A percentile compares a stretch with the other conserved stretches of the same genome.
These are phyloP conservation scores for Chlorella vulgaris DNA, from an alignment of 139 green algal genomes.

Conservation along the genomic window DNA sequence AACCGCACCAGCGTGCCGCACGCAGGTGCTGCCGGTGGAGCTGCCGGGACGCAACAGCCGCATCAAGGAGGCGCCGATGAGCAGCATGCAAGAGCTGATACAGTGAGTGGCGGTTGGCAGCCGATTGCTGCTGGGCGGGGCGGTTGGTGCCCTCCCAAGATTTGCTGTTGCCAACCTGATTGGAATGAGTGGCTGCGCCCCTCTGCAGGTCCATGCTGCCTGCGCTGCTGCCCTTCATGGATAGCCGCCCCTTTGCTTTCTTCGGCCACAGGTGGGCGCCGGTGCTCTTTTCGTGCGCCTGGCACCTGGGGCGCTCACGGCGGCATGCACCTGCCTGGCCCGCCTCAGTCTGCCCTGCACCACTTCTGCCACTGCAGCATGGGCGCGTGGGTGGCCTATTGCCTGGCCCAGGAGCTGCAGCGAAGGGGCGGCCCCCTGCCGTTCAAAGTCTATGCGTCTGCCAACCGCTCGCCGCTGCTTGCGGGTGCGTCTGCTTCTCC, in stretches of 20 bases:
- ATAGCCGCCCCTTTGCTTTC: constrained; percentile 45
- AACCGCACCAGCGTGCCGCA: too few species aligned
- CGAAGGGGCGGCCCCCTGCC: constrained; percentile 36
- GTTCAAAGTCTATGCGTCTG: constrained; percentile 54
- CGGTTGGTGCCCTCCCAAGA: too few species aligned
- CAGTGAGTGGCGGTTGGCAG: constrained; percentile 22
- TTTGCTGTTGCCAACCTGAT: too few species aligned
- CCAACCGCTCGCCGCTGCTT: constrained; percentile 40
- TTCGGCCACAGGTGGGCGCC: constrained; percentile 58
- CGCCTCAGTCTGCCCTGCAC: background rate
- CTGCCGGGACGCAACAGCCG: constrained; percentile 56
- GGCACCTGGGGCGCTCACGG: too few species aligned
- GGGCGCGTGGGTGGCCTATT: constrained; percentile 60
- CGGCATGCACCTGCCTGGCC: background rate
- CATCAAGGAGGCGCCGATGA: constrained; percentile 40
- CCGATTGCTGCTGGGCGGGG: background rate
- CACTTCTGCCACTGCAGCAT: constrained; percentile 36
- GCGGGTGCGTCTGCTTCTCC: constrained; percentile 19
- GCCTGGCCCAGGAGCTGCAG: constrained; percentile 44
- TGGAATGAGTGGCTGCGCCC: background rate
- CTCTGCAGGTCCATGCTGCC: background rate
- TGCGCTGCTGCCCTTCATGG: background rate
- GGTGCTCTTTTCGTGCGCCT: too few species aligned
- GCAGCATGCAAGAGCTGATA: constrained; percentile 25
- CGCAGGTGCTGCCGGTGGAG: constrained; percentile 60